These are phyloP conservation scores for Corallochytrium limacisporum DNA, from an alignment of 78 protist genomes.

Conservation along the genomic window DNA sequence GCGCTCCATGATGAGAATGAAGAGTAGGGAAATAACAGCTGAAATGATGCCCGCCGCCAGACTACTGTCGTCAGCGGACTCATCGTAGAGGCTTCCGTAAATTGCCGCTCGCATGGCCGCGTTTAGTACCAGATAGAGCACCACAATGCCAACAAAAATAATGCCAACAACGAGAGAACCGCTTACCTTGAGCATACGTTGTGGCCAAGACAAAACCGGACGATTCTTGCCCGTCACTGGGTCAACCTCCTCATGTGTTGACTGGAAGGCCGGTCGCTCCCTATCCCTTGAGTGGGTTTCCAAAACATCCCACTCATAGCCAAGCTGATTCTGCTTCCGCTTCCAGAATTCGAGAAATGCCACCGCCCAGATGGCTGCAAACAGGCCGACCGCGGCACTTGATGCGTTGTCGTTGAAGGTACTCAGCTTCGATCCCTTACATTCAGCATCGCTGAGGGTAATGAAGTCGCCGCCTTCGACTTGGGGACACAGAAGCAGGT, in stretches of 20 bases:
- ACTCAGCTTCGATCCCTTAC: background rate
- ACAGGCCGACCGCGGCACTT: no score
- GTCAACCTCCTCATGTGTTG: no score
- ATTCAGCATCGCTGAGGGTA: background rate
- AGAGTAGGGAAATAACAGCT: background rate
- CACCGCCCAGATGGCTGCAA: no score
- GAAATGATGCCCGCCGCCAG: background rate
- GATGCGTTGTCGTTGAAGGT: background rate
- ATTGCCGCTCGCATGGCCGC: background rate
- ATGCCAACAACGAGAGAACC: background rate
- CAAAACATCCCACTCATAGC: no score
- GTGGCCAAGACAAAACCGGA: no score
- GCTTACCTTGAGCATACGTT: background rate
- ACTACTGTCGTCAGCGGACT: background rate
- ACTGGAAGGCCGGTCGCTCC: no score
- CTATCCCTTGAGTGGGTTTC: no score
- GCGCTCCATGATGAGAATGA: background rate
- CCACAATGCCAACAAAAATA: background rate
- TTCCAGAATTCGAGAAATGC: no score
- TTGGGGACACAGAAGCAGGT: no score
- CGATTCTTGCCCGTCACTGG: no score
- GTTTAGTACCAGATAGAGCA: background rate
- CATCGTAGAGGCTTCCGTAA: background rate
- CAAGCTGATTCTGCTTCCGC: no score
- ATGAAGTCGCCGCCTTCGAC: background rate